phyloP scores from a whole-genome alignment of 257 asterid species.

The Knoxia roxburghii region DNA sequence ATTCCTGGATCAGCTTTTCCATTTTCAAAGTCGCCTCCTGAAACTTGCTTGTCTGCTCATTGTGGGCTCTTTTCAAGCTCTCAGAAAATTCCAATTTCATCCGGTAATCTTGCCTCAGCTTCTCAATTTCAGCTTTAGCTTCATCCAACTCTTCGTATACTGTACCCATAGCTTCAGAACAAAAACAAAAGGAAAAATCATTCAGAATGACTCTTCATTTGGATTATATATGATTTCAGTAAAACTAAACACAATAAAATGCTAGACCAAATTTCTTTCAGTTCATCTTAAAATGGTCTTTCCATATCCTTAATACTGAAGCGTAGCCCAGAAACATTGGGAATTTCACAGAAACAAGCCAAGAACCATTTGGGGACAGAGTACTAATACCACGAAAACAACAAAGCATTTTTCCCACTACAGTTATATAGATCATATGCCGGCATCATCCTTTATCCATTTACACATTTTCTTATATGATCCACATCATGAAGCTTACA shows the following conservation, averaged over 20 bases:
- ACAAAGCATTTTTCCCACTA: no score
- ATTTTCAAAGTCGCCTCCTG: slow-evolving; percentile 53
- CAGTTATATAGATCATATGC: no score
- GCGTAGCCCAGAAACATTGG: no score
- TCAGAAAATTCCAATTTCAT: slow-evolving; percentile 52
- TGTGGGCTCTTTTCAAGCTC: slow-evolving; percentile 53
- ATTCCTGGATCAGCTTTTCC: slow-evolving; percentile 47
- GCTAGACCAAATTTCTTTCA: not conserved
- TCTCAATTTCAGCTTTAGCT: slow-evolving; percentile 60
- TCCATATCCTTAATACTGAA: not conserved
- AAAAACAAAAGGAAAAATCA: not conserved
- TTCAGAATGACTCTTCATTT: not conserved
- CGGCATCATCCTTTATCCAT: no score
- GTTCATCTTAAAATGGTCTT: not conserved
- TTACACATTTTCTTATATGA: no score
- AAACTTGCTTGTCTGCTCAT: slow-evolving; percentile 47
- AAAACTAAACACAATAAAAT: not conserved
- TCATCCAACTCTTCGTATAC: slow-evolving; percentile 69
- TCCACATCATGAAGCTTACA: no score
- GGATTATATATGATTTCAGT: not conserved
- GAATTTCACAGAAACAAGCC: no score
- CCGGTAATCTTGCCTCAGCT: slow-evolving; percentile 44
- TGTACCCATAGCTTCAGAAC: slow-evolving; percentile 39
- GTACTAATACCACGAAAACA: no score
- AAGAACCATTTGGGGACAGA: no score